A percentile compares a stretch with the other conserved stretches of the same genome.
phyloP scores from a whole-genome alignment of 352 stramenopile genomes.

The Phytophthora idaei region DNA sequence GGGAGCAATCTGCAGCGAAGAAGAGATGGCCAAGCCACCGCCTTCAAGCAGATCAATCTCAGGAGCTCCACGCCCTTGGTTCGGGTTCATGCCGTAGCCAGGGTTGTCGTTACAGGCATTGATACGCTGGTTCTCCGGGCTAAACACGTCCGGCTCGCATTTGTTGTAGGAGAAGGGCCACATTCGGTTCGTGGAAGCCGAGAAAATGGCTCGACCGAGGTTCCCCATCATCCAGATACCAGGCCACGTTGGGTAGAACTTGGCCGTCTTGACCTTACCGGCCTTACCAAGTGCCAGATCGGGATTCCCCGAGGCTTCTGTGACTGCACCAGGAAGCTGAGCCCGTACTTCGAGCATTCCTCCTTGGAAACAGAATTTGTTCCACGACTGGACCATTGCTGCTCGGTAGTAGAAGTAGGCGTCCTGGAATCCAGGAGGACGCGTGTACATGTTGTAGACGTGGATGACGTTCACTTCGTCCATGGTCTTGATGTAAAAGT shows the following conservation, averaged over 20 bases:
- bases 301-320: constrained; percentile 51
- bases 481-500: constrained; percentile 47
- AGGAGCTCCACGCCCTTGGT: constrained; percentile 87
- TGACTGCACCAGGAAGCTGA: constrained; percentile 81
- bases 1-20: constrained; percentile 89
- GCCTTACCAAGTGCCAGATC: constrained; percentile 51
- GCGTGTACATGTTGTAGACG: constrained; percentile 67
- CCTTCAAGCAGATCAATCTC: constrained; percentile 96
- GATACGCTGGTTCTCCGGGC: constrained; percentile 68
- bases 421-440: constrained; percentile 51
- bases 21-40: constrained; percentile 80
- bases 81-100: constrained; percentile 90
- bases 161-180: constrained; percentile 96
- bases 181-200: constrained; percentile 92
- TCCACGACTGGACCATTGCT: constrained; percentile 91
- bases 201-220: constrained; percentile 95
- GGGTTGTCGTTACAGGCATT: constrained; percentile 90
- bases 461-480: constrained; percentile 46
- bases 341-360: constrained; percentile 93
- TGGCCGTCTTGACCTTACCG: constrained; percentile 53
- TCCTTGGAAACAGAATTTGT: constrained; percentile 95
- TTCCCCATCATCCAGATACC: constrained; percentile 97
- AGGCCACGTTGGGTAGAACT: constrained; percentile 88
- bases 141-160: constrained; percentile 79
- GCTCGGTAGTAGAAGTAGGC: constrained; percentile 58